Percentiles rank a stretch among this genome's conserved stretches.
Conservation (phyloP, 495 filamentous ascomycete species). For the Xylaria intraflava region DNA sequence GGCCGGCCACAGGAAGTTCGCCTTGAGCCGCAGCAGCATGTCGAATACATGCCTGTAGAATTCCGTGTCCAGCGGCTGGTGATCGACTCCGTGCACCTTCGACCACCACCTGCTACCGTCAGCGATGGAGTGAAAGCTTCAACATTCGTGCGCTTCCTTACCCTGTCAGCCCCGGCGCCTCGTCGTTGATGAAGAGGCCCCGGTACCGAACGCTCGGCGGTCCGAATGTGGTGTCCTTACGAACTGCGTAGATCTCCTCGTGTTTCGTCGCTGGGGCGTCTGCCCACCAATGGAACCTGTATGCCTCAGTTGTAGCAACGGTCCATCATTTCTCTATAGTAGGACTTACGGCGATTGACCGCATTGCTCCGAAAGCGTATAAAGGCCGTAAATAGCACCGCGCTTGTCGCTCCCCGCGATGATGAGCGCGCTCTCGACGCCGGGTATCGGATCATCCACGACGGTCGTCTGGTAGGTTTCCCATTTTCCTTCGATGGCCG, state of each 20-base stretch:
- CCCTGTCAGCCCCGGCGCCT: conserved; percentile 54
- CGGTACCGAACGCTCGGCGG: conserved; percentile 58
- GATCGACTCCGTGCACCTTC: conserved; percentile 1
- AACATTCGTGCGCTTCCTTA: conserved; percentile 32
- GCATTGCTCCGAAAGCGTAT: conserved; percentile 53
- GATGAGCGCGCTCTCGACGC: conserved; percentile 45
- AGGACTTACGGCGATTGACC: conserved; percentile 7
- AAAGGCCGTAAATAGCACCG: conserved; percentile 57
- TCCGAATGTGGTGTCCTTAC: conserved; percentile 39
- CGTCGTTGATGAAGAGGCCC: conserved; percentile 67
- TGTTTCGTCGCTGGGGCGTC: conserved; percentile 49
- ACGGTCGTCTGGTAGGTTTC: conserved; percentile 52
- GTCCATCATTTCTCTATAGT: conserved; percentile 34
- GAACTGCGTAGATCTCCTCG: conserved; percentile 44
- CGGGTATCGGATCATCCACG: conserved; percentile 41
- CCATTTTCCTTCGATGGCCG: conserved; percentile 48
- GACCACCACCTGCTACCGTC: conserved; percentile 21
- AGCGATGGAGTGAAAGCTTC: conserved; percentile 39
- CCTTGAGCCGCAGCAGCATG: conserved; percentile 53
- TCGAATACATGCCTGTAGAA: conserved; percentile 62
- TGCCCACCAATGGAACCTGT: conserved; percentile 48
- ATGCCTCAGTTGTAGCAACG: conserved; percentile 36
- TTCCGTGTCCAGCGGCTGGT: conserved; percentile 26
- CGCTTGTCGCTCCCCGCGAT: conserved; percentile 57
- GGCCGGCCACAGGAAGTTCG: conserved; percentile 63